Conservation (phyloP, 768 basidiomycete species). For the Amanita subjunquillea region DNA sequence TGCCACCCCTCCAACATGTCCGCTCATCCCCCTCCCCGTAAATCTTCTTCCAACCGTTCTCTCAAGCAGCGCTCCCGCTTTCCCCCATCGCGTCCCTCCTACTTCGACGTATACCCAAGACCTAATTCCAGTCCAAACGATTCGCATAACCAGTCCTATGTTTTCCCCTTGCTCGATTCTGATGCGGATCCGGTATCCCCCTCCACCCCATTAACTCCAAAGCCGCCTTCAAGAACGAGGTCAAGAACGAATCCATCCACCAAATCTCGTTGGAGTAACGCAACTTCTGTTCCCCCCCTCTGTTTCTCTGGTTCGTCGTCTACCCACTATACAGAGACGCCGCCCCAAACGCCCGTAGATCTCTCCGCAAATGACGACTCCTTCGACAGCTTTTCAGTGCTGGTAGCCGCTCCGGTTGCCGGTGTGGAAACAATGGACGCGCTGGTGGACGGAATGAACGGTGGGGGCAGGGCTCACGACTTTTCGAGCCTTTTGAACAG, state of each 20-base stretch:
- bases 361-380: slow-evolving; percentile 26
- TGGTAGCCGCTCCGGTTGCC: slow-evolving; percentile 67
- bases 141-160: slow-evolving; percentile 20
- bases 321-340: slow-evolving; percentile 57
- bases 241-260: slow-evolving; percentile 52
- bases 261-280: slow-evolving; percentile 31
- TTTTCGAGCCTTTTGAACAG: slow-evolving; percentile 33
- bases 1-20: slow-evolving; percentile 1
- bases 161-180: slow-evolving; percentile 31
- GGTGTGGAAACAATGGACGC: slow-evolving; percentile 87
- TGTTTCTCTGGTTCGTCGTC: slow-evolving; percentile 61
- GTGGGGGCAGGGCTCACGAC: slow-evolving; percentile 42
- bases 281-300: slow-evolving; percentile 35
- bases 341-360: slow-evolving; percentile 62
- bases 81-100: slow-evolving; percentile 20
- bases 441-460: slow-evolving; percentile 84
- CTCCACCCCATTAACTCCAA: slow-evolving; percentile 14
- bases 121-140: slow-evolving; percentile 24
- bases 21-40: slow-evolving; percentile 25
- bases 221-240: slow-evolving; percentile 33
- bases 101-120: slow-evolving; percentile 37
- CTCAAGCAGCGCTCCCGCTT: slow-evolving; percentile 33
- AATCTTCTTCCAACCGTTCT: slow-evolving; percentile 49
- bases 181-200: slow-evolving; percentile 18
- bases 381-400: slow-evolving; percentile 45